phyloP scores from a whole-genome alignment of 306 rosid species.

The Quercus glauca region DNA sequence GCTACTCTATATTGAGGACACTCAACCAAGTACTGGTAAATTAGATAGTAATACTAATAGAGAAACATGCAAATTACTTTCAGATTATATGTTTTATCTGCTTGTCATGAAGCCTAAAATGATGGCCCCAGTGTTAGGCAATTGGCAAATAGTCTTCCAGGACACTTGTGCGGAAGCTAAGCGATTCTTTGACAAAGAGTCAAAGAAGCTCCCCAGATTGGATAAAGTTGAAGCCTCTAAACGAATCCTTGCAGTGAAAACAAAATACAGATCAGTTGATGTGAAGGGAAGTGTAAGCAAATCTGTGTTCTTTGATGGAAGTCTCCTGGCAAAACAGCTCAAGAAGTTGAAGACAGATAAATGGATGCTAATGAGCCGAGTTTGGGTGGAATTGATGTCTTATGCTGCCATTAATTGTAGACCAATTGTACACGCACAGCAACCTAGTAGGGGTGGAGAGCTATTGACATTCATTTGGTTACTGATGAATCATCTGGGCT shows the following conservation, averaged over 20 bases:
- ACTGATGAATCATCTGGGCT: slow-evolving; percentile 30
- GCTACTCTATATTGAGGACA: not conserved
- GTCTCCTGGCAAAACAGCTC: slow-evolving; percentile 1
- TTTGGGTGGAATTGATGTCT: slow-evolving; percentile 26
- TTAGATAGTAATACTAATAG: not conserved
- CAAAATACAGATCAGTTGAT: not conserved
- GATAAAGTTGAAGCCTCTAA: not conserved
- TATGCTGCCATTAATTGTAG: slow-evolving; percentile 25
- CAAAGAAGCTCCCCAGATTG: too few relatives aligned
- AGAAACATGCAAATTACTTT: slow-evolving; percentile 10
- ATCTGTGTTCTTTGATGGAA: slow-evolving; percentile 28
- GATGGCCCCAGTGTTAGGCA: slow-evolving; percentile 26
- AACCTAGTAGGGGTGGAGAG: slow-evolving; percentile 32
- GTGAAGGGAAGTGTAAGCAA: slow-evolving; percentile 29
- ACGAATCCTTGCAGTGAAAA: not conserved
- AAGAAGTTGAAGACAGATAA: not conserved
- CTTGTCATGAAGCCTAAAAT: slow-evolving; percentile 7
- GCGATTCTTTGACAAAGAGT: slow-evolving; percentile 5
- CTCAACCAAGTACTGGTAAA: too few relatives aligned
- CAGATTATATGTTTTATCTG: slow-evolving; percentile 35
- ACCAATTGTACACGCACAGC: slow-evolving; percentile 31
- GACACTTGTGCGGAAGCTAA: slow-evolving; percentile 30
- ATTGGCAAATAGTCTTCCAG: slow-evolving; percentile 24
- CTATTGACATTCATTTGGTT: slow-evolving; percentile 31
- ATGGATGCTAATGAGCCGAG: slow-evolving; percentile 22